Conservation (phyloP, 129 eudicot species). For the Gnaphalium uliginosum region DNA sequence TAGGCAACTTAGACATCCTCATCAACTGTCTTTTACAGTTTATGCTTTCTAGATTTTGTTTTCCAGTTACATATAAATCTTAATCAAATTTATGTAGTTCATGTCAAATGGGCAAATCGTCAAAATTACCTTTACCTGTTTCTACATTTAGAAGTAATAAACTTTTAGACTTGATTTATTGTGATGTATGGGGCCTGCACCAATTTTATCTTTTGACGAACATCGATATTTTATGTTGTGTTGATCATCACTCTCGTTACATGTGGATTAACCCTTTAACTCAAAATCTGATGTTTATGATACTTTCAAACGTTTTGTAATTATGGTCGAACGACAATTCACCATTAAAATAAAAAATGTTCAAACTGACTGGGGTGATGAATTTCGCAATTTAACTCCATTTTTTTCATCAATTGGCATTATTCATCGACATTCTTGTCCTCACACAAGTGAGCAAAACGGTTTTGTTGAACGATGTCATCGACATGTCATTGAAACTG, state of each 20-base stretch:
- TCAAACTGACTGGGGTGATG: not conserved
- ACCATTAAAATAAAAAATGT: too few relatives aligned
- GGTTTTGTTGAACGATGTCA: not conserved
- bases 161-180: not conserved
- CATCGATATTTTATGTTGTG: not conserved
- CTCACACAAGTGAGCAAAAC: too few relatives aligned
- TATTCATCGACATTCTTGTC: not conserved
- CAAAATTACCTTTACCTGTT: not conserved
- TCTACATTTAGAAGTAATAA: not conserved
- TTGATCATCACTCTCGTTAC: not conserved
- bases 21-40: too few relatives aligned
- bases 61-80: not conserved
- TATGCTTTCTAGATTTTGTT: too few relatives aligned
- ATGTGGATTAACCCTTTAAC: not conserved
- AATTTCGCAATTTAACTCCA: not conserved
- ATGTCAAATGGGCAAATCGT: not conserved
- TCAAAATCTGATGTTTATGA: not conserved
- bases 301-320: not conserved
- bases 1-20: too few relatives aligned
- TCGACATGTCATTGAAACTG: conserved; percentile 16
- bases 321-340: not conserved
- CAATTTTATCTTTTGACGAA: not conserved
- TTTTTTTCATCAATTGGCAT: not conserved
- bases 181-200: not conserved
- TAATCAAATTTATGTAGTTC: not conserved